Percentiles rank a stretch among this genome's conserved stretches.
phyloP scores from a whole-genome alignment of 2,329 filamentous ascomycete genomes.

The Pseudopyricularia cyperi region DNA sequence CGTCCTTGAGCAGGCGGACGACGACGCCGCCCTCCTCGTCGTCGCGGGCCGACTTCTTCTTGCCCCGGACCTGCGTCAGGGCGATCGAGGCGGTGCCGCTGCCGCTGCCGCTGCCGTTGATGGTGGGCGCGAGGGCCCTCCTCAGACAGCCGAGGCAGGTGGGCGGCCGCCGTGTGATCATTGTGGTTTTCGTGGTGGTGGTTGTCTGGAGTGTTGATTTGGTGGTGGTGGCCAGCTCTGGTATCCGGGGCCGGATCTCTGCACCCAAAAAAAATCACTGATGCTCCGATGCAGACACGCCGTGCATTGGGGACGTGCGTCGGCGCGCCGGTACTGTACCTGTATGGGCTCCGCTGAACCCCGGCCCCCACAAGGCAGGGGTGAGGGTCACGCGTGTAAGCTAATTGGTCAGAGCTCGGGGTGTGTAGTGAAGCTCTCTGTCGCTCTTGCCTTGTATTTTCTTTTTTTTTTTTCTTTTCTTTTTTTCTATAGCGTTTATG shows the following conservation, averaged over 20 bases:
- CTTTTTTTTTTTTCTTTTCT: too few species aligned
- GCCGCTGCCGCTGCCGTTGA: conserved; percentile 5
- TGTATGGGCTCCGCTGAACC: not conserved
- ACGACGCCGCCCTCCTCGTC: conserved; percentile 23
- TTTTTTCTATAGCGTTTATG: too few species aligned
- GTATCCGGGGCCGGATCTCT: too few species aligned
- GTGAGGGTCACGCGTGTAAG: not conserved
- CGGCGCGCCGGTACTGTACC: not conserved
- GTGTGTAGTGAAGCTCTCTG: too few species aligned
- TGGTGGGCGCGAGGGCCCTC: conserved; percentile 8
- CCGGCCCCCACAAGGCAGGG: not conserved
- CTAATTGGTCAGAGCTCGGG: not conserved
- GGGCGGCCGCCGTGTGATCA: conserved; percentile 8
- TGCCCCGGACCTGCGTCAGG: conserved; percentile 21
- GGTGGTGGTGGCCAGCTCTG: too few species aligned
- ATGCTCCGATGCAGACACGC: not conserved
- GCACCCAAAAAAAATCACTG: not conserved
- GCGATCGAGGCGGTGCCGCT: conserved; percentile 10
- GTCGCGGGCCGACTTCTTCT: conserved; percentile 18
- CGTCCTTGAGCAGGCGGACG: conserved; percentile 27
- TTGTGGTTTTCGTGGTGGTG: not conserved
- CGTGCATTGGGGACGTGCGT: not conserved
- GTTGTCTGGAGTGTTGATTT: not conserved
- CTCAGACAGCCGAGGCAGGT: conserved; percentile 20
- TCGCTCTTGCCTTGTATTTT: too few species aligned